Percentiles rank a stretch among this genome's conserved stretches.
These are phyloP conservation scores for Saccharomycopsis phalli DNA, from an alignment of 1,139 yeast genomes.

Conservation along the genomic window DNA sequence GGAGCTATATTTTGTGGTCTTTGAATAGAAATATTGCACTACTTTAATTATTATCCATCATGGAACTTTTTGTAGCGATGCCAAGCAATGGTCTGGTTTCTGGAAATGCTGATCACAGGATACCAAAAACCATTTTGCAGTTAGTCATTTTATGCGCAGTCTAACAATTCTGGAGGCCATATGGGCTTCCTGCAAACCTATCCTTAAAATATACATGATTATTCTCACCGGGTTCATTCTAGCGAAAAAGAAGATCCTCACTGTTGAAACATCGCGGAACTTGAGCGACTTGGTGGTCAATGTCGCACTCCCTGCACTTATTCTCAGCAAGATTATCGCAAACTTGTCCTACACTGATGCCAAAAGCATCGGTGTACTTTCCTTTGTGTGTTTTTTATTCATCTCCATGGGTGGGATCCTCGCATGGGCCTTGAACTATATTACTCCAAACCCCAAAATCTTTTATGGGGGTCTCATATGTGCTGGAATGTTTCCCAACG, in stretches of 20 bases:
- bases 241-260: conserved; percentile 40
- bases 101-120: too few species aligned
- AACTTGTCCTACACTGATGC: conserved; percentile 45
- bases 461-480: conserved; percentile 54
- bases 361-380: conserved; percentile 45
- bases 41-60: too few species aligned
- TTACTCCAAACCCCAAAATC: conserved; percentile 39
- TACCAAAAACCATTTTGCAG: too few species aligned
- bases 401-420: conserved; percentile 34
- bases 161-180: background rate
- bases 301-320: conserved; percentile 49
- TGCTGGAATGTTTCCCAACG: conserved; percentile 53
- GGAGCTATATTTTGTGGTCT: too few species aligned
- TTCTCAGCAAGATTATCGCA: conserved; percentile 41
- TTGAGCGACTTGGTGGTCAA: conserved; percentile 46
- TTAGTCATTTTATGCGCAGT: too few species aligned
- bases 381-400: conserved; percentile 40
- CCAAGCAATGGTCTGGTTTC: too few species aligned
- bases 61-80: too few species aligned
- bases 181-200: conserved; percentile 42
- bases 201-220: conserved; percentile 49
- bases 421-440: conserved; percentile 30
- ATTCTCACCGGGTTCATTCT: conserved; percentile 42
- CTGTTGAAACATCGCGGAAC: conserved; percentile 51
- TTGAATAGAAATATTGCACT: too few species aligned